These are phyloP conservation scores for Ganoderma lucidum DNA, from an alignment of 1,284 basidiomycete species.

Conservation along the genomic window DNA sequence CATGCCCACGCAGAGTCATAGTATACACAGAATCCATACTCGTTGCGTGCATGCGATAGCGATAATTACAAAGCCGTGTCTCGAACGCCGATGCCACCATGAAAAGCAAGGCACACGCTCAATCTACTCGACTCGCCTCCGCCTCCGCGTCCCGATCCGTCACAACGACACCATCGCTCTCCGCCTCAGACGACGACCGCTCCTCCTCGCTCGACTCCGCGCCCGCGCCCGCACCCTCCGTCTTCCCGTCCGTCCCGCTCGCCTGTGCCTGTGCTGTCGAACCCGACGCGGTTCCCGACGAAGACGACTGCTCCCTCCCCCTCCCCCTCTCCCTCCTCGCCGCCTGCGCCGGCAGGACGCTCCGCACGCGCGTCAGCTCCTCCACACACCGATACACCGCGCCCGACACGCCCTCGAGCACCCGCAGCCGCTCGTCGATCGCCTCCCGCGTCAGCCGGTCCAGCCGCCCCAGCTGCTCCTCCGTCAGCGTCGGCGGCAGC, in stretches of 20 bases:
- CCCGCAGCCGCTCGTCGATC: constrained; percentile 82
- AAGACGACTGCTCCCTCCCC: not conserved
- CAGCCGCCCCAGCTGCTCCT: constrained; percentile 65
- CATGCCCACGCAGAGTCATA: no score
- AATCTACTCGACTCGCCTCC: not conserved
- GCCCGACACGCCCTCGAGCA: constrained; percentile 78
- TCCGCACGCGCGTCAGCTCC: constrained; percentile 79
- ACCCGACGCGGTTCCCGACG: not conserved
- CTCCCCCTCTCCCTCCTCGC: constrained; percentile 10
- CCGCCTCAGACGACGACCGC: constrained; percentile 6
- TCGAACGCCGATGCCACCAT: not conserved
- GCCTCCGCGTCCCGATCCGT: not conserved
- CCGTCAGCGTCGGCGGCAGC: constrained; percentile 60
- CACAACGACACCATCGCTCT: not conserved
- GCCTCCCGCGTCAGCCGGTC: constrained; percentile 77
- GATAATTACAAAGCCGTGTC: not conserved
- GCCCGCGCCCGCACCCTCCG: not conserved
- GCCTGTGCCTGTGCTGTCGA: not conserved
- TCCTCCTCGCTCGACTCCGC: constrained; percentile 9
- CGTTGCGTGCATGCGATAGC: not conserved
- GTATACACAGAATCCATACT: not conserved
- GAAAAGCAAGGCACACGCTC: not conserved
- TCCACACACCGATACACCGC: constrained; percentile 76
- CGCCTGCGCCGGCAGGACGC: constrained; percentile 59
- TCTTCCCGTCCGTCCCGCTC: not conserved